These are phyloP conservation scores for Venustampulla echinocandica DNA, from an alignment of 495 filamentous ascomycete genomes.

Conservation along the genomic window DNA sequence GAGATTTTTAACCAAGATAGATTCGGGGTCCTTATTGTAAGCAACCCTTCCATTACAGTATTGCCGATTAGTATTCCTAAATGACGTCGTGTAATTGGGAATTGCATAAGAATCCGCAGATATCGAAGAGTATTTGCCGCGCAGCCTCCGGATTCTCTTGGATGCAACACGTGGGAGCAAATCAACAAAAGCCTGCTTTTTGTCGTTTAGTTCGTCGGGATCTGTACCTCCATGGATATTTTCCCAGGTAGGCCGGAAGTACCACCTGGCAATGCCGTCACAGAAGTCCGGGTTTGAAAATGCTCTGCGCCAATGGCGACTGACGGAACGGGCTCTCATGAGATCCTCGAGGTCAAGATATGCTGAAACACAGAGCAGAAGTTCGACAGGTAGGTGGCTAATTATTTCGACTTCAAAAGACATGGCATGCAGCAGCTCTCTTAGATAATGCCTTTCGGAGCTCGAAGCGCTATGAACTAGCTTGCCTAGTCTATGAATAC, in stretches of 20 bases:
- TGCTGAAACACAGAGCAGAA: slow-evolving; percentile 7
- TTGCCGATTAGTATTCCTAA: neutral
- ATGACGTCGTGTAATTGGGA: neutral
- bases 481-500: slow-evolving; percentile 9
- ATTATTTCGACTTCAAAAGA: slow-evolving; percentile 9
- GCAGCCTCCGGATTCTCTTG: slow-evolving; percentile 5
- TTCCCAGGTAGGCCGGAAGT: slow-evolving; percentile 11
- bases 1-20: slow-evolving; percentile 8
- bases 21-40: neutral
- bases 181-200: neutral
- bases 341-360: slow-evolving; percentile 14
- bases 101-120: neutral
- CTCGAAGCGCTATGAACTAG: slow-evolving; percentile 4
- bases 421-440: slow-evolving; percentile 7
- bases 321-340: slow-evolving; percentile 11
- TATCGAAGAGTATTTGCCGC: slow-evolving; percentile 11
- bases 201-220: too few relatives aligned
- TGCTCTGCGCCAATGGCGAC: slow-evolving; percentile 9
- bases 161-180: slow-evolving; percentile 11
- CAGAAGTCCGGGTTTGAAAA: slow-evolving; percentile 10
- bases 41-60: slow-evolving; percentile 18
- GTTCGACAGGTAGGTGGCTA: slow-evolving; percentile 11
- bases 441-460: slow-evolving; percentile 12
- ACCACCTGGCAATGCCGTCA: slow-evolving; percentile 6
- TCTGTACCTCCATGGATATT: neutral